Conservation (phyloP, 352 stramenopile species). For the Pythium guiyangense region DNA sequence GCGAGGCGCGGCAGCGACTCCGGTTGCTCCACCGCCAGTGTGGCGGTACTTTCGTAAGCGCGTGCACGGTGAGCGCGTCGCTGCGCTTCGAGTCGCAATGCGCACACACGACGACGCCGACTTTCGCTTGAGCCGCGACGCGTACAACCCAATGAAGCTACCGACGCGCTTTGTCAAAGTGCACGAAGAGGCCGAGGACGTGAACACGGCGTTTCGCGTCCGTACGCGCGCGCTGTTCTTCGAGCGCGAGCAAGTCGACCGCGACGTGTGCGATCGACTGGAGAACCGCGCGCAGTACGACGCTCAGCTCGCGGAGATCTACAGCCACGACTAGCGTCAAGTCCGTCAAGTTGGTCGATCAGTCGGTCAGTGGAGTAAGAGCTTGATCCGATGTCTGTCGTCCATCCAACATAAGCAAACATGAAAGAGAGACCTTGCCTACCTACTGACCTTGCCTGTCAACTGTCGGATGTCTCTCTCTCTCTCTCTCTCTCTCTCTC, state of each 20-base stretch:
- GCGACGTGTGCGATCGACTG: conserved; percentile 38
- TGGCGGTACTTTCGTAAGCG: conserved; percentile 46
- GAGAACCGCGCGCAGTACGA: conserved; percentile 40
- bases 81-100: conserved; percentile 26
- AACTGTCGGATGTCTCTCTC: no score
- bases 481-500: no score
- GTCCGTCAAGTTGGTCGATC: no score
- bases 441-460: no score
- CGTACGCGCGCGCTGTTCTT: conserved; percentile 39
- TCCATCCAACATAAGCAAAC: no score
- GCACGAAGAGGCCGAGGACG: conserved; percentile 37
- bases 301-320: conserved; percentile 13
- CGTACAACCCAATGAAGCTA: conserved; percentile 46
- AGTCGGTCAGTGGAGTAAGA: no score
- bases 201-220: conserved; percentile 33
- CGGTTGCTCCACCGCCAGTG: conserved; percentile 9
- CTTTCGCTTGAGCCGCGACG: conserved; percentile 32
- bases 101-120: conserved; percentile 30
- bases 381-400: no score
- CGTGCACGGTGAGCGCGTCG: conserved; percentile 22
- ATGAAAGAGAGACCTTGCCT: no score
- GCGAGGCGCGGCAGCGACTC: not conserved
- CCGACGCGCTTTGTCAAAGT: conserved; percentile 29
- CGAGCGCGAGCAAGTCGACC: conserved; percentile 46
- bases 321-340: conserved; percentile 4